These are phyloP conservation scores for Chalciporus piperatus DNA, from an alignment of 768 basidiomycete species.

Conservation along the genomic window DNA sequence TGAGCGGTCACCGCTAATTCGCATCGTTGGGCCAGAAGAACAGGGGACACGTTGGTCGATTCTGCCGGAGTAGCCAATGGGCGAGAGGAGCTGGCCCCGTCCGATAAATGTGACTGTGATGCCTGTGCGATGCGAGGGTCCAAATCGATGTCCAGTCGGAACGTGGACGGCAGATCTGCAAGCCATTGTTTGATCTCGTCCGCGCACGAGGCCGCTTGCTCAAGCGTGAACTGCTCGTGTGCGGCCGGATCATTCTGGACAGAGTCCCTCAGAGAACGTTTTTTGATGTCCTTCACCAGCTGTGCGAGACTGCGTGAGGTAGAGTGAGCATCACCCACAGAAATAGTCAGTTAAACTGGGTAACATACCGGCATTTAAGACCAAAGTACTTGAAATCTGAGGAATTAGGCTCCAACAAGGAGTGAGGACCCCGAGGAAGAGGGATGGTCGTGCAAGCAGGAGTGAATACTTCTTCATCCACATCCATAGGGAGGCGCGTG, in stretches of 20 bases:
- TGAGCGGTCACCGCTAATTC: slow-evolving; percentile 62
- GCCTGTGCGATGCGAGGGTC: slow-evolving; percentile 23
- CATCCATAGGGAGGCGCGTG: slow-evolving; percentile 53
- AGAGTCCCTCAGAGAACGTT: slow-evolving; percentile 45
- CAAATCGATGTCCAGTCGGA: slow-evolving; percentile 41
- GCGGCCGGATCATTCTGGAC: slow-evolving; percentile 26
- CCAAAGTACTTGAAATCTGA: slow-evolving; percentile 48
- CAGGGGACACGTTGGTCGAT: slow-evolving; percentile 27
- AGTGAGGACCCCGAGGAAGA: slow-evolving; percentile 30
- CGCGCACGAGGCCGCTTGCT: slow-evolving; percentile 60
- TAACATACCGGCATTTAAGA: slow-evolving; percentile 56
- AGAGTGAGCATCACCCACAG: slow-evolving; percentile 3
- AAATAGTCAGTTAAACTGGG: background rate
- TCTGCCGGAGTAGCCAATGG: slow-evolving; percentile 14
- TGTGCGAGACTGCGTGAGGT: slow-evolving; percentile 50
- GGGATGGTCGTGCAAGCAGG: slow-evolving; percentile 46
- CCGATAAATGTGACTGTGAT: slow-evolving; percentile 2
- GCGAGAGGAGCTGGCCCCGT: background rate
- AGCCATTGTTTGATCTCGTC: slow-evolving; percentile 55
- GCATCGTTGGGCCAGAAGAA: slow-evolving; percentile 50
- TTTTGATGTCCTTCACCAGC: slow-evolving; percentile 60
- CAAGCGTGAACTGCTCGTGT: slow-evolving; percentile 46
- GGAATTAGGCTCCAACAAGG: slow-evolving; percentile 26
- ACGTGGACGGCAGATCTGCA: slow-evolving; percentile 46
- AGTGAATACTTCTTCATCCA: slow-evolving; percentile 52